These are phyloP conservation scores for Neurospora sp. DNA, from an alignment of 495 filamentous ascomycete genomes.

Conservation along the genomic window DNA sequence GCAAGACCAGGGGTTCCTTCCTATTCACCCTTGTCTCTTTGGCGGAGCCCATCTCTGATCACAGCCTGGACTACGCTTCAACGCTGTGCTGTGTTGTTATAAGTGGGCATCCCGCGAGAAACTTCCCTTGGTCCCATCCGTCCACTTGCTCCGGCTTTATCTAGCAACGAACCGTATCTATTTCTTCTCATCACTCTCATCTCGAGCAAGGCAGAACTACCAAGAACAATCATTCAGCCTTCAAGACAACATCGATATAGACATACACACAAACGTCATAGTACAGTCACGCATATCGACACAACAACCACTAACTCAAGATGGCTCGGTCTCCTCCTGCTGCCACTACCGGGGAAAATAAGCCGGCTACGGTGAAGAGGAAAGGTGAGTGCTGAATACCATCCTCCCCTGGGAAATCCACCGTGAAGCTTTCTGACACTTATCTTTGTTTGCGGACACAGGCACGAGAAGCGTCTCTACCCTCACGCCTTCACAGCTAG, in stretches of 20 bases:
- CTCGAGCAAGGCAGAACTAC: not conserved
- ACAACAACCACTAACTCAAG: not conserved
- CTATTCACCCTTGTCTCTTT: not conserved
- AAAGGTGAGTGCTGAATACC: slow-evolving; percentile 21
- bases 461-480: slow-evolving; percentile 63
- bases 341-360: slow-evolving; percentile 17
- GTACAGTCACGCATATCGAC: not conserved
- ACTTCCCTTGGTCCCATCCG: not conserved
- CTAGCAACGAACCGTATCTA: not conserved
- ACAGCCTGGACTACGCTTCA: not conserved
- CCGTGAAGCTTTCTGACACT: not conserved
- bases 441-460: slow-evolving; percentile 6
- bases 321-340: slow-evolving; percentile 11
- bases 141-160: not conserved
- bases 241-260: not conserved
- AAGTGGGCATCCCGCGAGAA: not conserved
- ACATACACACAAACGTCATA: not conserved
- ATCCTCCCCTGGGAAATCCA: not conserved
- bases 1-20: not conserved
- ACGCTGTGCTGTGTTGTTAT: not conserved
- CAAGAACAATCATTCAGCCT: not conserved
- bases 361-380: slow-evolving; percentile 15
- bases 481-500: slow-evolving; percentile 61
- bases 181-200: not conserved
- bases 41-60: not conserved